These are phyloP conservation scores for Phytophthora parvispora DNA, from an alignment of 352 stramenopile genomes.

Conservation along the genomic window DNA sequence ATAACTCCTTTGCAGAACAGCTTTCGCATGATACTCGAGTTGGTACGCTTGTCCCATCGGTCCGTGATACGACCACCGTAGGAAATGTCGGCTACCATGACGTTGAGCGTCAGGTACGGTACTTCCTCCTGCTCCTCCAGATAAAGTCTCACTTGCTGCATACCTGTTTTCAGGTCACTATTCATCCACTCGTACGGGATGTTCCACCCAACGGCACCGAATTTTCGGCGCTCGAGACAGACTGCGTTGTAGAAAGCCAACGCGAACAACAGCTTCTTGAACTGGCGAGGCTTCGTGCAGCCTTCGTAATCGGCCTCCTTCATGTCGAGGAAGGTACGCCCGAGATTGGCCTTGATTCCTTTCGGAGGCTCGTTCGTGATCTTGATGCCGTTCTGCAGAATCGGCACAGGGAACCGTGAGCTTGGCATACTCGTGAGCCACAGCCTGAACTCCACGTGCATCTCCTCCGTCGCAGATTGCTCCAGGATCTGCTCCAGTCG, in stretches of 20 bases:
- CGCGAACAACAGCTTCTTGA: constrained; percentile 94
- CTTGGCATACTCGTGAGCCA: constrained; percentile 96
- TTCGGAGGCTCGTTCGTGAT: constrained; percentile 96
- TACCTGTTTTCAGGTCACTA: constrained; percentile 95
- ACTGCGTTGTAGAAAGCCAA: constrained; percentile 97
- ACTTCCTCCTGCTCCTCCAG: constrained; percentile 95
- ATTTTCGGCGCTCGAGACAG: constrained; percentile 95
- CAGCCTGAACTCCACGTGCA: constrained; percentile 92
- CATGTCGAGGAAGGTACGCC: constrained; percentile 95
- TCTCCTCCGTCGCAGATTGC: constrained; percentile 64
- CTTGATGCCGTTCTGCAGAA: constrained; percentile 97
- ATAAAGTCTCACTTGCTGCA: constrained; percentile 94
- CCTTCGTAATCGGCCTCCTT: constrained; percentile 91
- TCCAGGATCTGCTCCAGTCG: constrained; percentile 93
- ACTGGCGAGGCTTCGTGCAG: constrained; percentile 89
- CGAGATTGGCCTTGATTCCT: constrained; percentile 93
- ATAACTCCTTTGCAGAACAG: constrained; percentile 92
- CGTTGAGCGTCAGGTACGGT: constrained; percentile 95
- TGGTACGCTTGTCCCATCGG: constrained; percentile 95
- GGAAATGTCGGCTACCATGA: constrained; percentile 96
- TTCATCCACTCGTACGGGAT: constrained; percentile 98
- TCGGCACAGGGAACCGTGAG: constrained; percentile 92
- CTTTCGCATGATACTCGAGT: constrained; percentile 95
- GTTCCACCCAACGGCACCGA: constrained; percentile 96
- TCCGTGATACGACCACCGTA: constrained; percentile 97